phyloP scores from a whole-genome alignment of 2,329 filamentous ascomycete genomes.

The Coniochaeta prunicola region DNA sequence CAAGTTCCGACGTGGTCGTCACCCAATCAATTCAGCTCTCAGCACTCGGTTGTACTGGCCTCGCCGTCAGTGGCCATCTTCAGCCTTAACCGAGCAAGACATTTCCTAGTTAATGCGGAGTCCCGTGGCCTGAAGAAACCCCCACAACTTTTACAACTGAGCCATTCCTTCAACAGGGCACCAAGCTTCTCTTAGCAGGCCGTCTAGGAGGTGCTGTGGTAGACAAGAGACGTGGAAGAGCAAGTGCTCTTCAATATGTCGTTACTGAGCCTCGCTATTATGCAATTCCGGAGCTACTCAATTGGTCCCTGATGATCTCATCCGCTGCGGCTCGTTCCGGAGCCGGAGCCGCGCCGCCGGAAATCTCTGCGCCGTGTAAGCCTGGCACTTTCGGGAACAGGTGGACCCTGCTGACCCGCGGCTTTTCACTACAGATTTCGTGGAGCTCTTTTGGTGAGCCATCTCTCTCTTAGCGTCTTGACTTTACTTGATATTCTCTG shows the following conservation, averaged over 20 bases:
- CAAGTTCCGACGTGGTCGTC: not conserved
- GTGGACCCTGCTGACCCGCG: not conserved
- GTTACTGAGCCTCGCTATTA: not conserved
- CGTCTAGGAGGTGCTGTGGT: not conserved
- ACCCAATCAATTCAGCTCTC: not conserved
- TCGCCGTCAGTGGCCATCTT: not conserved
- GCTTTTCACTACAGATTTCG: not conserved
- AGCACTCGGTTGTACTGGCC: too few relatives aligned
- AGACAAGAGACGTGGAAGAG: not conserved
- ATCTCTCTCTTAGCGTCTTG: not conserved
- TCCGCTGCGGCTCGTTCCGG: not conserved
- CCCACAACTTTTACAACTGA: too few relatives aligned
- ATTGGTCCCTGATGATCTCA: slow-evolving; percentile 1
- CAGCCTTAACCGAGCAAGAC: not conserved
- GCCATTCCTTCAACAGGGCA: too few relatives aligned
- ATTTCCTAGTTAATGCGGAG: not conserved
- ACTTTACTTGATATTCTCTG: not conserved
- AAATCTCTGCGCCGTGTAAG: not conserved
- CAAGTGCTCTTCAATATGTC: not conserved
- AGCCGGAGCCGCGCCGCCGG: not conserved
- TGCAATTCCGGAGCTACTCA: not conserved
- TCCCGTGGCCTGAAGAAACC: not conserved
- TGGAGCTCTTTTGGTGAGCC: not conserved
- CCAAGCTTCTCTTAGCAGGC: too few relatives aligned
- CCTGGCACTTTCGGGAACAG: not conserved